Evolutionary conservation across 1,284 basidiomycete genomes (phyloP).

Genomic region (Malassezia pachydermatis): DNA sequence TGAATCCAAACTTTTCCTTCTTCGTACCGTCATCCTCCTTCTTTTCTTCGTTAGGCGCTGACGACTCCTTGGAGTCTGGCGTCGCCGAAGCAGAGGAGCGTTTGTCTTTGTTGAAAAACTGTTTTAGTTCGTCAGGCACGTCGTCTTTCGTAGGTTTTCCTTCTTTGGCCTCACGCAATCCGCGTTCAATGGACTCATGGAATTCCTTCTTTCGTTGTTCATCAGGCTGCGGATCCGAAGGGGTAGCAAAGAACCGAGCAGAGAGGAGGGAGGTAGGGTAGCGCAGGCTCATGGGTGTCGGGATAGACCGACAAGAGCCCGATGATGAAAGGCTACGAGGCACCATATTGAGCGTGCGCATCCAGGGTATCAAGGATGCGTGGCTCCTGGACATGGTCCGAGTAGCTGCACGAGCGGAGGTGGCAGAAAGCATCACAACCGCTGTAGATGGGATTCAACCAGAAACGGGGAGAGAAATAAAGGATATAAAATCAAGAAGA

Average conservation of each 20-base stretch:
- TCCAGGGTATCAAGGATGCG: too few relatives aligned
- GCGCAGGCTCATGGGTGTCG: background rate
- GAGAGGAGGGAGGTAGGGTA: too few relatives aligned
- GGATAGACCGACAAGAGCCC: background rate
- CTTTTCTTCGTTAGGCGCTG: conserved; percentile 17
- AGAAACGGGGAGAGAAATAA: too few relatives aligned
- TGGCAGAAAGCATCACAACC: too few relatives aligned
- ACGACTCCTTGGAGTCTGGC: conserved; percentile 15
- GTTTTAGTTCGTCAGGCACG: conserved; percentile 34
- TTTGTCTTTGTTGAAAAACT: conserved; percentile 24
- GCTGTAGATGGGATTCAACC: too few relatives aligned
- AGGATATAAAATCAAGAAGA: too few relatives aligned
- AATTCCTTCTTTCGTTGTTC: conserved; percentile 20
- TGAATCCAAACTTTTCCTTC: conserved; percentile 11
- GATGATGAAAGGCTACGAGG: too few relatives aligned
- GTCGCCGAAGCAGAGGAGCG: background rate
- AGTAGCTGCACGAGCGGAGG: too few relatives aligned
- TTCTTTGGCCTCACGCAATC: conserved; percentile 33
- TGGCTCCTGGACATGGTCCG: too few relatives aligned
- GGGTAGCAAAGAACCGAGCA: conserved; percentile 8
- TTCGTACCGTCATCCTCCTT: conserved; percentile 19
- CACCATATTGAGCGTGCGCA: too few relatives aligned
- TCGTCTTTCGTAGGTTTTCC: conserved; percentile 20
- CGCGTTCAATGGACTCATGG: conserved; percentile 30
- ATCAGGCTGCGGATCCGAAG: background rate